A percentile compares a stretch with the other conserved stretches of the same genome.
phyloP scores from a whole-genome alignment of 768 basidiomycete genomes.

The Sporobolomyces phaffii region DNA sequence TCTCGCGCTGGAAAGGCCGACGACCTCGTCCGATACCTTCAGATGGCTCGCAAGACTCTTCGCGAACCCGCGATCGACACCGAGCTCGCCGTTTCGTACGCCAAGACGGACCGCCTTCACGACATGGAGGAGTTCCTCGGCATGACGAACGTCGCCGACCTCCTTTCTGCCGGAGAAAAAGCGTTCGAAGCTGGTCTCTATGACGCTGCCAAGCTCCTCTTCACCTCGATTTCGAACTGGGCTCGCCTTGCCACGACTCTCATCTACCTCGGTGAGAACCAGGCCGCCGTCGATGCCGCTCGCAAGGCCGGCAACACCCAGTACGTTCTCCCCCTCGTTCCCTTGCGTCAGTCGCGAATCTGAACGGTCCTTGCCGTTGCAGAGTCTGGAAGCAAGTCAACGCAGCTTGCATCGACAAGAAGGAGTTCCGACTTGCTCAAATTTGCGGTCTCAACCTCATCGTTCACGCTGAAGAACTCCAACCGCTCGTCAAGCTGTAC shows the following conservation, averaged over 20 bases:
- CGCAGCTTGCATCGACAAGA: constrained; percentile 94
- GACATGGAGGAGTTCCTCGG: constrained; percentile 99
- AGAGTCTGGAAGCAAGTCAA: constrained; percentile 99
- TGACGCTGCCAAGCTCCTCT: constrained; percentile 90
- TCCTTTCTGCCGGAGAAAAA: constrained; percentile 95
- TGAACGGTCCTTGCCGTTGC: background rate
- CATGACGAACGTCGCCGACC: constrained; percentile 97
- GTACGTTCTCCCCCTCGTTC: constrained; percentile 52
- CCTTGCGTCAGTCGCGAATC: background rate
- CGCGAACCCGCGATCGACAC: constrained; percentile 98
- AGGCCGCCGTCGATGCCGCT: constrained; percentile 97
- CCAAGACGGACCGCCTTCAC: constrained; percentile 78
- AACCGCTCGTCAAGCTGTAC: constrained; percentile 67
- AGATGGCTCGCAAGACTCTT: constrained; percentile 96
- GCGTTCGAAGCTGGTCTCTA: constrained; percentile 98
- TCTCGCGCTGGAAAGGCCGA: constrained; percentile 86
- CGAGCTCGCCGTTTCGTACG: constrained; percentile 94
- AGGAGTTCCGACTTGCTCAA: constrained; percentile 94
- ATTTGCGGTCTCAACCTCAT: constrained; percentile 98
- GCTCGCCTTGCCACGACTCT: constrained; percentile 94
- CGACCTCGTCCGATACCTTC: constrained; percentile 91
- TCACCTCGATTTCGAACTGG: constrained; percentile 98
- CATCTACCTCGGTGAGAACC: constrained; percentile 96
- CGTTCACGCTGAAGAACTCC: constrained; percentile 64
- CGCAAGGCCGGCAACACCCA: constrained; percentile 98